A percentile compares a stretch with the other conserved stretches of the same genome.
phyloP scores from a whole-genome alignment of 352 stramenopile genomes.

The Pythium myriotylum region DNA sequence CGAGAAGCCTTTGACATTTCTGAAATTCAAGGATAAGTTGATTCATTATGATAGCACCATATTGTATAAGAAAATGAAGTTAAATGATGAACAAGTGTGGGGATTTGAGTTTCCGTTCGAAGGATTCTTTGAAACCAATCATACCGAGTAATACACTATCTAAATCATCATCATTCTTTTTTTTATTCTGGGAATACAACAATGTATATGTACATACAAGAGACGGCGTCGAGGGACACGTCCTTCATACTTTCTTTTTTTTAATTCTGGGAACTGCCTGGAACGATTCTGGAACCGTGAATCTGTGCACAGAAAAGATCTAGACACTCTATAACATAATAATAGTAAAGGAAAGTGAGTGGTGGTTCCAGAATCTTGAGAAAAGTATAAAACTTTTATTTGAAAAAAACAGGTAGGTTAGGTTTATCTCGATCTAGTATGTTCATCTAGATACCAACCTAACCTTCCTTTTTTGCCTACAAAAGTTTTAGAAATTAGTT shows the following conservation, averaged over 20 bases:
- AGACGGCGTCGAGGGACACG: too few relatives aligned
- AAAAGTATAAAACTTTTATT: too few relatives aligned
- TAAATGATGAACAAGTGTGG: neutral
- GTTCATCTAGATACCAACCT: too few relatives aligned
- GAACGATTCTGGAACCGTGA: too few relatives aligned
- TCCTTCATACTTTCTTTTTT: too few relatives aligned
- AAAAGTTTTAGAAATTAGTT: too few relatives aligned
- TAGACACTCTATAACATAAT: conserved; percentile 1
- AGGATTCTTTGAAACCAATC: conserved; percentile 8
- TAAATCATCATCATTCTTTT: conserved; percentile 12
- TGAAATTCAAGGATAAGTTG: conserved; percentile 11
- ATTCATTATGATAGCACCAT: conserved; percentile 10
- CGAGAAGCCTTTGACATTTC: conserved; percentile 13
- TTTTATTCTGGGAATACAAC: too few relatives aligned
- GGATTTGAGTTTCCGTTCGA: conserved; percentile 6
- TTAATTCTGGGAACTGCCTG: neutral
- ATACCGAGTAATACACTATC: conserved; percentile 17
- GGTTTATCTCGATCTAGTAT: too few relatives aligned
- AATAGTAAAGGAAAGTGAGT: neutral
- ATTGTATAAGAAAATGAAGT: conserved; percentile 13
- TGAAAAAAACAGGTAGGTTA: too few relatives aligned
- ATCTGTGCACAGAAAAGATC: neutral
- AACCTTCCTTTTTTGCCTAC: too few relatives aligned
- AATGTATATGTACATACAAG: too few relatives aligned
- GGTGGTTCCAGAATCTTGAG: too few relatives aligned